Evolutionary conservation across 768 basidiomycete genomes (phyloP).

Genomic region (Boletus eberwhitei): DNA sequence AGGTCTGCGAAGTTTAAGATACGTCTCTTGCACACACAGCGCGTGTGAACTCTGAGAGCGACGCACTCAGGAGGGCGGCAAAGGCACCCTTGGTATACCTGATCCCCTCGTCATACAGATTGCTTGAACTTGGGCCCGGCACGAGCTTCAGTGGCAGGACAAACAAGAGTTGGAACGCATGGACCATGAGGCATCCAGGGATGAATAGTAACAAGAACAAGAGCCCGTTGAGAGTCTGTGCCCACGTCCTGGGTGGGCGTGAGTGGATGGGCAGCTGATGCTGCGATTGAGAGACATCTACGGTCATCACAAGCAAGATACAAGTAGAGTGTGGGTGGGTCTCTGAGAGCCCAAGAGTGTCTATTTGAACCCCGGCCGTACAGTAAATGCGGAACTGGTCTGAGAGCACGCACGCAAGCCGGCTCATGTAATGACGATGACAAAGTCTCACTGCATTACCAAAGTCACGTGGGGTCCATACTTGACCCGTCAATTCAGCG

Average conservation of each 20-base stretch:
- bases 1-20: constrained; percentile 47
- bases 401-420: not conserved
- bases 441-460: constrained; percentile 7
- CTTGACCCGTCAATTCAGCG: too few species aligned
- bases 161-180: constrained; percentile 68
- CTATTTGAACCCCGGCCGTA: constrained; percentile 13
- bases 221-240: constrained; percentile 44
- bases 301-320: constrained; percentile 20
- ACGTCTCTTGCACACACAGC: not conserved
- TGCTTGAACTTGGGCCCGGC: constrained; percentile 53
- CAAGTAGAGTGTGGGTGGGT: not conserved
- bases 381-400: not conserved
- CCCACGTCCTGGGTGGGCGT: constrained; percentile 55
- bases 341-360: not conserved
- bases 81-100: constrained; percentile 83
- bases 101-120: constrained; percentile 65
- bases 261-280: constrained; percentile 50
- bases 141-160: constrained; percentile 64
- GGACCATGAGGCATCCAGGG: constrained; percentile 63
- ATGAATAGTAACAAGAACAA: constrained; percentile 59
- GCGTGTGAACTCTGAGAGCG: not conserved
- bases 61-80: constrained; percentile 68
- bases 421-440: constrained; percentile 23
- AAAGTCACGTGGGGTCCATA: constrained; percentile 28
- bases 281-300: constrained; percentile 10